Evolutionary conservation across 2,329 filamentous ascomycete species (phyloP).

Genomic region (Colletotrichum coccodes): DNA sequence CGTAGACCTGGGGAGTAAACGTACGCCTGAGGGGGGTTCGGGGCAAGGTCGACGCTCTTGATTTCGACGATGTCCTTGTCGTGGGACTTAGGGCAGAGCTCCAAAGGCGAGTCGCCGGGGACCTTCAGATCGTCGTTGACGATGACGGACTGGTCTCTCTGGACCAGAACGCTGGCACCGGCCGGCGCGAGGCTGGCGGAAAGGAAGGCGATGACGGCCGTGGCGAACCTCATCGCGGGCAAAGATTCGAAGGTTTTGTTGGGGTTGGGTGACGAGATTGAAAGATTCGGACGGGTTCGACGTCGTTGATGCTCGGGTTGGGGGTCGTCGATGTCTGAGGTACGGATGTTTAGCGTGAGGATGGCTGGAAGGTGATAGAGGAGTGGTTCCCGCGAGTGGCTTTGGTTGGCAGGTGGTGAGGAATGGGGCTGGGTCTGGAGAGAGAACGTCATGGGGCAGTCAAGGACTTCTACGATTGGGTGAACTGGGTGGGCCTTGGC

Average conservation of each 20-base stretch:
- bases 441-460: constrained; percentile 34
- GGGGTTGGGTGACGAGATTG: background rate
- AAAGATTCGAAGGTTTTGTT: background rate
- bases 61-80: constrained; percentile 78
- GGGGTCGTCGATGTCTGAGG: constrained; percentile 21
- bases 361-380: constrained; percentile 28
- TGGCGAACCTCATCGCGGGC: constrained; percentile 52
- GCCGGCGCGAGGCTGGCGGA: constrained; percentile 57
- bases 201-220: constrained; percentile 56
- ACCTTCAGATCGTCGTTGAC: constrained; percentile 70
- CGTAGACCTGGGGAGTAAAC: constrained; percentile 45
- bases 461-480: constrained; percentile 29
- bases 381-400: constrained; percentile 25
- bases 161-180: constrained; percentile 57
- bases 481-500: constrained; percentile 19
- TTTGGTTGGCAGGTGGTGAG: constrained; percentile 29
- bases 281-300: background rate
- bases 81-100: constrained; percentile 77
- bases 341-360: constrained; percentile 20
- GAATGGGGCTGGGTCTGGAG: constrained; percentile 31
- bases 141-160: constrained; percentile 58
- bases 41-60: constrained; percentile 80
- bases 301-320: constrained; percentile 19
- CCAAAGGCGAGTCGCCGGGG: constrained; percentile 85
- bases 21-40: constrained; percentile 90